Evolutionary conservation across 2,329 filamentous ascomycete genomes (phyloP).

Genomic region (Metarhizium album): DNA sequence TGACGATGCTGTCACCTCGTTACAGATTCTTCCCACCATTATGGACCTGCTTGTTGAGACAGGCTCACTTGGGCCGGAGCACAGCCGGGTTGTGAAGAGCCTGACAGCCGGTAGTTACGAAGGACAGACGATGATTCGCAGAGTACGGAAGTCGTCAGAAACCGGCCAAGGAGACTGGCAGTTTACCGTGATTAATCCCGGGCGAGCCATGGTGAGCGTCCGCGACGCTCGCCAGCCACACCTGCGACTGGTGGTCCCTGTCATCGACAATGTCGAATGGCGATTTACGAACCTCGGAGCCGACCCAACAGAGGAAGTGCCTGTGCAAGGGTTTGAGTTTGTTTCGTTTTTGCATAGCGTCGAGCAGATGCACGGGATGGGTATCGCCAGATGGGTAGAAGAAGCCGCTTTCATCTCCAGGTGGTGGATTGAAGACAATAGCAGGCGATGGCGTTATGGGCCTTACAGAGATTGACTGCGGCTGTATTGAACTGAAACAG

Average conservation of each 20-base stretch:
- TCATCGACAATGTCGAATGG: constrained; percentile 22
- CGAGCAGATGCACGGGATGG: constrained; percentile 12
- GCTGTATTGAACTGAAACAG: no score
- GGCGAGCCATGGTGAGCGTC: constrained; percentile 21
- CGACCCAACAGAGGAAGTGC: constrained; percentile 18
- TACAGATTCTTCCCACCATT: constrained; percentile 24
- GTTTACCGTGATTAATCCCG: constrained; percentile 23
- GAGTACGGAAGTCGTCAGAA: constrained; percentile 11
- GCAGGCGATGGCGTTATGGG: constrained; percentile 21
- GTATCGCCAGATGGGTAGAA: constrained; percentile 20
- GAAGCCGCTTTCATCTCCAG: constrained; percentile 22
- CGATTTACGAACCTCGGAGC: constrained; percentile 17
- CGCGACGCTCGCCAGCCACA: constrained; percentile 20
- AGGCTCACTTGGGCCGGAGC: constrained; percentile 18
- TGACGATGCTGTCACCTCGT: constrained; percentile 20
- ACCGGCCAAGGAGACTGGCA: constrained; percentile 21
- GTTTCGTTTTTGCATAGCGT: constrained; percentile 13
- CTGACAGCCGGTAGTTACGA: constrained; percentile 21
- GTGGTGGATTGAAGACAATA: constrained; percentile 26
- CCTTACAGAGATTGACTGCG: constrained; percentile 5
- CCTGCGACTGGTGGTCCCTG: constrained; percentile 21
- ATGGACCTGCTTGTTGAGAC: constrained; percentile 23
- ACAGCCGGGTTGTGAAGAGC: constrained; percentile 15
- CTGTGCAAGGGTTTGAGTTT: constrained; percentile 16
- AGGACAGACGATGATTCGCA: constrained; percentile 24